phyloP scores from a whole-genome alignment of 148 eudicot genomes.

The Camellia granthamiana region DNA sequence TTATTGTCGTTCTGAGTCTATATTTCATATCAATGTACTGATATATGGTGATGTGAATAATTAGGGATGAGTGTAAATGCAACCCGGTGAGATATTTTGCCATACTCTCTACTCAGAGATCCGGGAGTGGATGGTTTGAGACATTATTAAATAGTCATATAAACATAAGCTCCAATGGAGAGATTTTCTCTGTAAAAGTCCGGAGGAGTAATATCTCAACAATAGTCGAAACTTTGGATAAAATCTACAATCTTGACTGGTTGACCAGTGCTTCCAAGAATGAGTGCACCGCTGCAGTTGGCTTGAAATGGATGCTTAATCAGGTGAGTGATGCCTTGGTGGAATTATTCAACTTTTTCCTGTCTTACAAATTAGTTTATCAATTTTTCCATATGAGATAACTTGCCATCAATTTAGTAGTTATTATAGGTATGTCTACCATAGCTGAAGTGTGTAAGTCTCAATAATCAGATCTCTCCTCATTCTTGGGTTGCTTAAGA shows the following conservation, averaged over 20 bases:
- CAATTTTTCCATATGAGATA: not conserved
- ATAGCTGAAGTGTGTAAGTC: not conserved
- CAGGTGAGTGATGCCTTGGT: slow-evolving; percentile 49
- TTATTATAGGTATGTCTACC: not conserved
- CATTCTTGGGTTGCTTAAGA: not conserved
- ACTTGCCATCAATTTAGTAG: not conserved
- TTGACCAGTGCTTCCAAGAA: slow-evolving; percentile 77
- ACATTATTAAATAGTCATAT: slow-evolving; percentile 81
- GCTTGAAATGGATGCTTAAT: slow-evolving; percentile 98
- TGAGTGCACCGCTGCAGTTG: slow-evolving; percentile 94
- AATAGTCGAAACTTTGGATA: slow-evolving; percentile 67
- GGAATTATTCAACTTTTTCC: not conserved
- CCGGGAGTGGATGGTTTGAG: slow-evolving; percentile 98
- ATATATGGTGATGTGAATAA: slow-evolving; percentile 4
- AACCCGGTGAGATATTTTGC: slow-evolving; percentile 83
- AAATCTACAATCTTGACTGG: slow-evolving; percentile 73
- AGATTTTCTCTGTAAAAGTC: slow-evolving; percentile 71
- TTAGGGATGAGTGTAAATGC: slow-evolving; percentile 83
- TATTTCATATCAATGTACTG: not conserved
- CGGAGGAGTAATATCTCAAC: slow-evolving; percentile 63
- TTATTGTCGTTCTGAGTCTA: not conserved
- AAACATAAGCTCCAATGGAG: slow-evolving; percentile 88
- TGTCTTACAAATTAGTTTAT: not conserved
- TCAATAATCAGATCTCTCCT: not conserved
- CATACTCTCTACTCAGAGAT: slow-evolving; percentile 82